Conservation (phyloP, 176 grass and related monocot genomes). For the Tuctoria greenei region DNA sequence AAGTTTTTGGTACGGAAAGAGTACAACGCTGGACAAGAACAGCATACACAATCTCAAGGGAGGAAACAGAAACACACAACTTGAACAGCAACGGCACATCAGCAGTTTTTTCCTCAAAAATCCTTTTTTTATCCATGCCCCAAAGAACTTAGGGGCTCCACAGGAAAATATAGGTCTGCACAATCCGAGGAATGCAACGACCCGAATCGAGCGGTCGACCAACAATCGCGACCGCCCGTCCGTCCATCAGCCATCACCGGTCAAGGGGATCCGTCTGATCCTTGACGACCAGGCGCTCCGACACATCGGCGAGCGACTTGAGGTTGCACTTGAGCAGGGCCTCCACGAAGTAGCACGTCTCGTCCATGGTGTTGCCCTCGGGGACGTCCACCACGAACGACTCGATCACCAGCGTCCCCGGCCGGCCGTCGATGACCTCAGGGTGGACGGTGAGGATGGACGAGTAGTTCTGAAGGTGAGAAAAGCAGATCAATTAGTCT, state of each 20-base stretch:
- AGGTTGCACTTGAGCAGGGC: constrained; percentile 95
- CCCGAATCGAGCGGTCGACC: background rate
- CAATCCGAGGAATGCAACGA: constrained; percentile 20
- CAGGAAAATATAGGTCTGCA: constrained; percentile 46
- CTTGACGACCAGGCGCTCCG: constrained; percentile 63
- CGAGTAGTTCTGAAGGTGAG: constrained; percentile 76
- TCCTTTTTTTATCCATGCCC: constrained; percentile 25
- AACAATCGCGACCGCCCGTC: too few species aligned
- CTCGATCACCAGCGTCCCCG: constrained; percentile 80
- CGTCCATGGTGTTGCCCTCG: constrained; percentile 84
- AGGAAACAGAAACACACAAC: constrained; percentile 8
- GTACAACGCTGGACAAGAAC: constrained; percentile 30
- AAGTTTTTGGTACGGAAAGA: too few species aligned
- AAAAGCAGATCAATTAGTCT: constrained; percentile 33
- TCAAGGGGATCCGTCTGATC: constrained; percentile 64
- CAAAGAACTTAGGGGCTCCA: constrained; percentile 44
- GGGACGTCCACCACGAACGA: constrained; percentile 89
- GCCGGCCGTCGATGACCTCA: constrained; percentile 77
- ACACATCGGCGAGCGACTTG: constrained; percentile 82
- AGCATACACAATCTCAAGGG: constrained; percentile 23
- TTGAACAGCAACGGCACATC: constrained; percentile 26
- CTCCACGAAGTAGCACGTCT: constrained; percentile 92
- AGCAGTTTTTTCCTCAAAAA: constrained; percentile 30
- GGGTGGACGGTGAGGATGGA: constrained; percentile 87
- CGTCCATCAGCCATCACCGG: constrained; percentile 18